phyloP scores from a whole-genome alignment of 306 rosid species.

The Trifolium subterraneum region DNA sequence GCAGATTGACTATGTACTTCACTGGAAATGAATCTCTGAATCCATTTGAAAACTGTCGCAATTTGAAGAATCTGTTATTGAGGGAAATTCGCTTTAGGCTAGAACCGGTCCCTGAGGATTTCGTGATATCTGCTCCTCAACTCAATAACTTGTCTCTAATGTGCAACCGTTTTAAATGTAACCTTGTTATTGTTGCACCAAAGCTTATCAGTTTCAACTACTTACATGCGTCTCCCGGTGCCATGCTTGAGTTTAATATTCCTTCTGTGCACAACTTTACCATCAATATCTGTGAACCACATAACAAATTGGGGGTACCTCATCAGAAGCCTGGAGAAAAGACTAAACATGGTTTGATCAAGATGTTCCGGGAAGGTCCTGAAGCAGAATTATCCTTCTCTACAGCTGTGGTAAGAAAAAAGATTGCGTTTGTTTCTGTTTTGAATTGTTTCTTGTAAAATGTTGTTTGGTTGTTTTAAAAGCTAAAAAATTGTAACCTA shows the following conservation, averaged over 20 bases:
- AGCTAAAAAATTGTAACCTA: background rate
- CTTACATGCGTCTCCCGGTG: conserved; percentile 44
- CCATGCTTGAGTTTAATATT: conserved; percentile 47
- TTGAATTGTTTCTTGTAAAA: conserved; percentile 1
- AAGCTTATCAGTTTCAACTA: conserved; percentile 54
- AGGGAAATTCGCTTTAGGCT: conserved; percentile 48
- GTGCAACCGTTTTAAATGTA: conserved; percentile 54
- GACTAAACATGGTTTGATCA: conserved; percentile 51
- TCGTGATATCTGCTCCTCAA: conserved; percentile 55
- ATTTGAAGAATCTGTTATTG: conserved; percentile 53
- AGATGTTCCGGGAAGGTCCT: conserved; percentile 43
- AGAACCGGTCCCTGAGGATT: conserved; percentile 49
- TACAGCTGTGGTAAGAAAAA: conserved; percentile 10
- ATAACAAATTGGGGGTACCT: conserved; percentile 35
- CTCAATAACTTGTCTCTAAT: conserved; percentile 46
- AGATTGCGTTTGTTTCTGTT: background rate
- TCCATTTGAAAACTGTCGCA: conserved; percentile 50
- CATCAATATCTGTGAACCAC: conserved; percentile 48
- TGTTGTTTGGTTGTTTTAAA: conserved; percentile 4
- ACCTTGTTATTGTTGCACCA: conserved; percentile 51
- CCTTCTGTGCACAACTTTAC: conserved; percentile 49
- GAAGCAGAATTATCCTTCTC: conserved; percentile 37
- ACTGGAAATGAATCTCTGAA: conserved; percentile 42
- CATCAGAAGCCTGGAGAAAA: conserved; percentile 35
- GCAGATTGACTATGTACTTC: conserved; percentile 44